Base-by-base conservation (phyloP, 768 basidiomycete genomes). In the Pleurotus salmoneostramineus region DNA sequence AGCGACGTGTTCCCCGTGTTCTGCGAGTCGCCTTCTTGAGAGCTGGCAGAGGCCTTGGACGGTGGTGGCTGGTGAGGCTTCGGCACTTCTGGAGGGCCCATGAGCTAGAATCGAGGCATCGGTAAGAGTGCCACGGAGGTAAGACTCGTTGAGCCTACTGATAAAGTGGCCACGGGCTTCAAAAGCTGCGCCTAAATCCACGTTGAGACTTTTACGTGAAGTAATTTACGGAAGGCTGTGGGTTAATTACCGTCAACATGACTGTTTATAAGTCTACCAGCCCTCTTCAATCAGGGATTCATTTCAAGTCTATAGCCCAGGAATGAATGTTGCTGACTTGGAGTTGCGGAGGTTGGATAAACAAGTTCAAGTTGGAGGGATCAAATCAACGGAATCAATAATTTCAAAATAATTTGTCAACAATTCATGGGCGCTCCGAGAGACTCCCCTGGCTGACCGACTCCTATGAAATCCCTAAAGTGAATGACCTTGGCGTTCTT, bases 1-100 rank as follows among this genome's bases (percentile, higher is more conserved):
- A 55, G 37, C 36, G 52, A 55, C 5, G 52, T 55, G 43, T 55
- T 55, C 3, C 36, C 52, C 4, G 52, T 55, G 14, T 55, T 31
- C 27, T 55, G 52, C 6, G 52, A 55, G 8, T 55, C 52, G 15
- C 21, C 21, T 27, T 55, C 52, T 33, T 55, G 52, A 14, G 52
- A 55, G 21, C 17, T 17, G 44, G 44, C 44, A 45, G 44, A 42
- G 8, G 40, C 40, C 40, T 10, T 42, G 10, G n/a, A n/a, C 10
- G 5, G 6, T 45, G 44, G 10, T 14, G 6, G 44, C 2, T 45
- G 6, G 8, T 45, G 44, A 4, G 44, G 44, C 6, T 45, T 45
- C 15, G 11, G 12, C 44, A 15, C 6, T 15, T 10, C 6, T 15
- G 44, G 10, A 11, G 44, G 15, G 44, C 6, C 12, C 12, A 45